These are phyloP conservation scores for Phytophthora kernoviae DNA, from an alignment of 352 stramenopile species.

Conservation along the genomic window DNA sequence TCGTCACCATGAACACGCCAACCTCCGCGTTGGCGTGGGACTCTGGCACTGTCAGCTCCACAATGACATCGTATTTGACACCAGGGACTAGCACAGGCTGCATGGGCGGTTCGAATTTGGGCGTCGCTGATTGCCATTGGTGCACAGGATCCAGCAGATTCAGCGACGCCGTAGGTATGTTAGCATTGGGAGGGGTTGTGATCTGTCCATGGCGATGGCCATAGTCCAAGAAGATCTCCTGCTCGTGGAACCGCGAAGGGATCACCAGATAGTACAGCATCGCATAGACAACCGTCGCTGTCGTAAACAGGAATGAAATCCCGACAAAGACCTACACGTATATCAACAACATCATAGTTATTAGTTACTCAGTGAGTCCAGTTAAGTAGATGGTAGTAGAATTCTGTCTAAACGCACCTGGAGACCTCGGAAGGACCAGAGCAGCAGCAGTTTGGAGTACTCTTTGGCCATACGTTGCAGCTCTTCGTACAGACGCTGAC, in stretches of 20 bases:
- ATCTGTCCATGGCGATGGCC: slow-evolving; percentile 52
- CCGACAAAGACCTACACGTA: slow-evolving; percentile 36
- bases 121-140: slow-evolving; percentile 60
- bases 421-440: slow-evolving; percentile 40
- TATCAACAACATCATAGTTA: background rate
- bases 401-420: slow-evolving; percentile 20
- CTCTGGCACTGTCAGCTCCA: slow-evolving; percentile 75
- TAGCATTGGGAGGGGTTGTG: background rate
- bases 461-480: slow-evolving; percentile 28
- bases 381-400: background rate
- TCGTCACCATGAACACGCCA: slow-evolving; percentile 82
- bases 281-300: slow-evolving; percentile 67
- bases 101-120: slow-evolving; percentile 17
- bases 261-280: slow-evolving; percentile 83
- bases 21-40: slow-evolving; percentile 64
- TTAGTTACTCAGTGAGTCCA: background rate
- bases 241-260: slow-evolving; percentile 75
- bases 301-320: slow-evolving; percentile 52
- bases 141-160: slow-evolving; percentile 59
- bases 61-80: slow-evolving; percentile 80
- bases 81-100: slow-evolving; percentile 56
- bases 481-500: slow-evolving; percentile 52
- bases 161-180: slow-evolving; percentile 56
- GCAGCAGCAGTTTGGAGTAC: slow-evolving; percentile 38
- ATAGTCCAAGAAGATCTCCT: slow-evolving; percentile 81